These are phyloP conservation scores for Cicer cuneatum DNA, from an alignment of 306 rosid genomes.

Conservation along the genomic window DNA sequence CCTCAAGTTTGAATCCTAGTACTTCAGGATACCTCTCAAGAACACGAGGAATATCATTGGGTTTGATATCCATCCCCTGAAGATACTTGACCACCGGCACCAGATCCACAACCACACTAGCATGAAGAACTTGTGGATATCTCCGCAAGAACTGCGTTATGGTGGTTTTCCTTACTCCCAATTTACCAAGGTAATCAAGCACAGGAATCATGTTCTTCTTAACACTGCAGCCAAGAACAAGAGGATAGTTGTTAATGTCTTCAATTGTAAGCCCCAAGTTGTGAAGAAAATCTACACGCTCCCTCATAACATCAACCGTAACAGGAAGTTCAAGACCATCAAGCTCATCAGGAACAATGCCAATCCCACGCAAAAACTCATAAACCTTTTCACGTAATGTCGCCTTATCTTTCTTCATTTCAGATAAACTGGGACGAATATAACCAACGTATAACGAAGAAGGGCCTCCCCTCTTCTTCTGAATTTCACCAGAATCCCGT, in stretches of 20 bases:
- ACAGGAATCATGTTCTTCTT: constrained; percentile 99
- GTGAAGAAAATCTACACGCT: constrained; percentile 90
- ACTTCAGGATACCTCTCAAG: constrained; percentile 94
- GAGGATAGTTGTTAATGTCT: constrained; percentile 90
- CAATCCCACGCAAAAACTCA: constrained; percentile 74
- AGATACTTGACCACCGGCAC: constrained; percentile 86
- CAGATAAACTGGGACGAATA: constrained; percentile 77
- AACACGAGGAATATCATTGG: constrained; percentile 73
- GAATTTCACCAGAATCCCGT: constrained; percentile 42
- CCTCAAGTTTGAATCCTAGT: constrained; percentile 94
- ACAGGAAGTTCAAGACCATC: constrained; percentile 99
- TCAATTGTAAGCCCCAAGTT: constrained; percentile 82
- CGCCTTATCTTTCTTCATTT: constrained; percentile 71
- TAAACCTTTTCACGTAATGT: constrained; percentile 72
- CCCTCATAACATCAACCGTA: constrained; percentile 88
- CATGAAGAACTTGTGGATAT: constrained; percentile 96
- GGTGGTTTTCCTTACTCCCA: constrained; percentile 89
- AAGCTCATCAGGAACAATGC: constrained; percentile 94
- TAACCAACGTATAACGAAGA: constrained; percentile 59
- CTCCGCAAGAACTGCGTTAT: constrained; percentile 79
- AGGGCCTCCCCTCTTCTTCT: constrained; percentile 54
- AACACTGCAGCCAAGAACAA: constrained; percentile 96
- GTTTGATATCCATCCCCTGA: constrained; percentile 93
- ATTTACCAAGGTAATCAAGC: constrained; percentile 92
- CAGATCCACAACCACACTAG: constrained; percentile 95